Evolutionary conservation across 352 stramenopile genomes (phyloP), one percentile per base, ranked within the genome.

Genomic region (Phytophthora boehmeriae): DNA sequence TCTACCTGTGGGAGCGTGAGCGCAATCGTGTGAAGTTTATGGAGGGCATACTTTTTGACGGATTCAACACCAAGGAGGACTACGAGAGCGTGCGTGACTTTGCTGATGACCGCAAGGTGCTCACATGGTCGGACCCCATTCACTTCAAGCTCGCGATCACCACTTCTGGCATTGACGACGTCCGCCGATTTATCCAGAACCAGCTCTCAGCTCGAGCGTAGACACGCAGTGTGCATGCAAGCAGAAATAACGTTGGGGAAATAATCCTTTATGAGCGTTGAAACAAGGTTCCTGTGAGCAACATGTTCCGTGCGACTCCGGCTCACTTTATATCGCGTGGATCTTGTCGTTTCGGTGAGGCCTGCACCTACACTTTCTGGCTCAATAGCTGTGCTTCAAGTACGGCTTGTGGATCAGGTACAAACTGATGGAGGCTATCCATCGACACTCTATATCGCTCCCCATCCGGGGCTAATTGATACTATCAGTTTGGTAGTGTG

Each of bases 1-100:
- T 97, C 27, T 93, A 97, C 58, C 69, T 97, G 44, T 97, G 91
- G 91, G 86, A 97, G 56, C 83, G 83, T 19, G 91, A 97, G 70
- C 86, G 90, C 59, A 95, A 96, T 66, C 89, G 89, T 52, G 80
- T 97, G 28, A 68, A 85, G 69, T 95, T 95, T 47, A 44, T 91
- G 14, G 78, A 86, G 42, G 88, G 88, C 23, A 78, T 93, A 42
- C 81, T 97, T 32, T 90, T 97, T 46, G 89, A 97, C 52, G 82
- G 91, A 13, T 95, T 95, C 59, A 86, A 88, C 54, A 82, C 79
- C 6, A 92, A 89, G 62, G 78, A 89, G 44, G 86, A 95, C 47
- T 97, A 94, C 57, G 86, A 95, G 51, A 75, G 79, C 13, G 86
- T 97, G 39, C 68, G 74, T 19, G 57, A 75, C 34, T 96, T 86